Conservation (phyloP, 2,329 filamentous ascomycete genomes). For the Aspergillus fumigatiaffinis region DNA sequence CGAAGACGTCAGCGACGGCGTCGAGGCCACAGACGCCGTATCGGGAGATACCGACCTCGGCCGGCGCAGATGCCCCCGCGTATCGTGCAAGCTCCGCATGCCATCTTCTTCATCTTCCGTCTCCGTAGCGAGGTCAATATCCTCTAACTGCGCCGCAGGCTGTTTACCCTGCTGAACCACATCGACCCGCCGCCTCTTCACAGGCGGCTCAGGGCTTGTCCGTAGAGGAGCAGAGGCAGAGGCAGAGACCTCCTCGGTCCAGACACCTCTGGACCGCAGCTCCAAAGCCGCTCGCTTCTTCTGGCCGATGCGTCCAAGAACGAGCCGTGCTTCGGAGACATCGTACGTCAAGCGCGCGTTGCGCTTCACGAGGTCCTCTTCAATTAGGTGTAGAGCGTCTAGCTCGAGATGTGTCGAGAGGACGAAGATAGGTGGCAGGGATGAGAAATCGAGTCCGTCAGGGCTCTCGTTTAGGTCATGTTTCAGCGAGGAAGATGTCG, state of each 20-base stretch:
- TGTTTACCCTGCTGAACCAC: neutral
- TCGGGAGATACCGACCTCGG: neutral
- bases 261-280: conserved; percentile 63
- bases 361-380: conserved; percentile 56
- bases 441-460: conserved; percentile 26
- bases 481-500: conserved; percentile 16
- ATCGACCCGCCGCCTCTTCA: conserved; percentile 27
- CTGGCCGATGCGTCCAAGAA: conserved; percentile 69
- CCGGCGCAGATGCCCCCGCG: conserved; percentile 7
- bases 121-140: conserved; percentile 29
- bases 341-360: conserved; percentile 65
- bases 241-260: conserved; percentile 36
- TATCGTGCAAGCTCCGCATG: conserved; percentile 9
- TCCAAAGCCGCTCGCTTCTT: conserved; percentile 73
- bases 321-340: conserved; percentile 65
- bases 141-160: conserved; percentile 1
- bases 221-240: neutral
- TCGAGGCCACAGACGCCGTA: neutral
- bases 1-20: neutral
- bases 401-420: conserved; percentile 65
- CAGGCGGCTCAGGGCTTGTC: conserved; percentile 9
- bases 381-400: conserved; percentile 60
- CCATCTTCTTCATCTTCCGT: conserved; percentile 27
- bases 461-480: neutral
- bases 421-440: conserved; percentile 65